Base-by-base conservation (phyloP, 371 early-diverging fungal genomes). In the Haplosporangium sp. region DNA sequence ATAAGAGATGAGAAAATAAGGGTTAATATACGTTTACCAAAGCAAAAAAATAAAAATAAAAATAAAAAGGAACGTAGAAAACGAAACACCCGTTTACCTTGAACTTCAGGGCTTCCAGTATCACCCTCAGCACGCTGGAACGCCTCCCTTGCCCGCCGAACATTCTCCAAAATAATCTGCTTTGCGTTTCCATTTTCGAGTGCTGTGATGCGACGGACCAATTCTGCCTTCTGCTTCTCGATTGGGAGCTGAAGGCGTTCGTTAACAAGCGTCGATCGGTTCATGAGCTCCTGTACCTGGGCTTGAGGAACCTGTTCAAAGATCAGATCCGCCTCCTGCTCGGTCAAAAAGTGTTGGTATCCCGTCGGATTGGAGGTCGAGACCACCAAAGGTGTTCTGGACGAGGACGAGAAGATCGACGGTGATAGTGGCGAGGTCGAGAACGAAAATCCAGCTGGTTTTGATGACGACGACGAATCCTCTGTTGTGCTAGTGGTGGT, bases 91-190 rank as follows among this genome's bases (percentile, higher is more conserved):
- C 29, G 4, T 29, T 59, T 86, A 95, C 95, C 95, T 89, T 98
- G 97, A 36, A 96, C 98, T 83, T 95, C 96, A 14, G 96, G 89
- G 67, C 94, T 95, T 21, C 97, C 98, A 5, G 97, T 95, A 82
- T 98, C 97, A 16, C 88, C 89, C 47, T 89, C 89, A 46, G 83
- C 83, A 65, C 91, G 82, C 46, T 92, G 92, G 84, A 97, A 96
- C 77, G 92, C 82, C 57, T 93, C 91, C 29, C 95, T 83, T 6
- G 94, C 90, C 59, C 89, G 83, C 68, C 85, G 84, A 45, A 90
- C 82, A 79, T 98, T 98, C 85, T 89, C 94, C 54, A 91, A 83
- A 62, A 84, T 83, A 37, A 96, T 87, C 62, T 89, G 90, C 69
- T 90, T 89, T 59, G 89, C 87, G 73, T 89, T 91, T 20, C 92